These are phyloP conservation scores for Glomus cerebriforme DNA, from an alignment of 192 early-diverging fungal genomes.

Conservation along the genomic window DNA sequence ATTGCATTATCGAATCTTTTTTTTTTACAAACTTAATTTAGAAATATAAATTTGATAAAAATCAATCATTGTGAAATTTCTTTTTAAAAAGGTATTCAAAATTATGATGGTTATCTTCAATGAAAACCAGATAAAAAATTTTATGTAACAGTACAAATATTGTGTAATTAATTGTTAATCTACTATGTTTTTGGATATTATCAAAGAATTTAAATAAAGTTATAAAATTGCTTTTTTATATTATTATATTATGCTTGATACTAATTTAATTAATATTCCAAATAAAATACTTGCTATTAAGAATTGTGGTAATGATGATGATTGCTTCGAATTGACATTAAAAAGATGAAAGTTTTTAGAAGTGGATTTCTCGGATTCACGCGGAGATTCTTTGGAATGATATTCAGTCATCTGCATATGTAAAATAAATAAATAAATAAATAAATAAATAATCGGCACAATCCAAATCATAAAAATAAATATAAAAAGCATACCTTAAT, in stretches of 20 bases:
- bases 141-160: no score
- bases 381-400: background rate
- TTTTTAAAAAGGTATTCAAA: no score
- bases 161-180: no score
- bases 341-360: constrained; percentile 23
- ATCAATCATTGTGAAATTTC: no score
- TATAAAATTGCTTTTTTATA: background rate
- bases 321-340: constrained; percentile 1
- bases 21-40: no score
- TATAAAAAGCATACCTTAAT: background rate
- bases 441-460: background rate
- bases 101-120: no score
- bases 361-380: background rate
- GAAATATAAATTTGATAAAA: no score
- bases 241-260: background rate
- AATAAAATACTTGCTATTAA: constrained; percentile 18
- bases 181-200: no score
- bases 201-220: no score
- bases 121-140: no score
- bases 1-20: no score
- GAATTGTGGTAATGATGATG: constrained; percentile 7
- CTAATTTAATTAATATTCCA: background rate
- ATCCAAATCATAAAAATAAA: background rate
- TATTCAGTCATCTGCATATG: background rate
- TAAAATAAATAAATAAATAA: background rate